Evolutionary conservation across 768 basidiomycete species (phyloP).

Genomic region (Lactifluus piperatus): DNA sequence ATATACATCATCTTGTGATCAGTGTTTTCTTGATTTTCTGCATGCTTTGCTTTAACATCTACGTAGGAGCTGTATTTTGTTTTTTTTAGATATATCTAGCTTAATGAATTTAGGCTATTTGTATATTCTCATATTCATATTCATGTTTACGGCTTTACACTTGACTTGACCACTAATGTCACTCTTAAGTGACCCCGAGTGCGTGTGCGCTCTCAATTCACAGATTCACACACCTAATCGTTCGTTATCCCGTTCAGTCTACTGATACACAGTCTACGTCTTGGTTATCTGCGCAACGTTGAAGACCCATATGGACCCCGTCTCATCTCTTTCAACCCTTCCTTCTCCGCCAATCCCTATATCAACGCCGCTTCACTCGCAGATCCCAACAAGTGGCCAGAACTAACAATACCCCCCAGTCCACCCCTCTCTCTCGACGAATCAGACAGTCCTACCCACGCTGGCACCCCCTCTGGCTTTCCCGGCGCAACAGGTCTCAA

Average conservation of each 20-base stretch:
- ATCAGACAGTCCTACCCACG: conserved; percentile 32
- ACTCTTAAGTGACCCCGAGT: conserved; percentile 20
- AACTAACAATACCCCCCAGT: conserved; percentile 61
- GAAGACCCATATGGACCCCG: conserved; percentile 81
- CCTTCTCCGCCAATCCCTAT: conserved; percentile 75
- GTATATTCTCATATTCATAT: no score
- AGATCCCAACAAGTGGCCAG: conserved; percentile 77
- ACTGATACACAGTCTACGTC: conserved; percentile 76
- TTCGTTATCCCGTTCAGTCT: conserved; percentile 33
- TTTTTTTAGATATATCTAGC: neutral
- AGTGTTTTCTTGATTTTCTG: neutral
- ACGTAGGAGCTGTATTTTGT: neutral
- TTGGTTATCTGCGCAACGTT: conserved; percentile 81
- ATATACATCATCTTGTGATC: neutral
- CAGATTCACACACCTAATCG: neutral
- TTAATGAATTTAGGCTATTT: no score
- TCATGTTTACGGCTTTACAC: no score
- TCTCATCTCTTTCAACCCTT: conserved; percentile 70
- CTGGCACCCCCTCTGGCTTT: conserved; percentile 29
- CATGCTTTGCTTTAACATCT: neutral
- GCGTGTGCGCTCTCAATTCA: neutral
- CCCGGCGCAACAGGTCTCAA: conserved; percentile 52
- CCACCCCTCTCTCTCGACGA: conserved; percentile 72
- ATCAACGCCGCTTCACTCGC: conserved; percentile 72
- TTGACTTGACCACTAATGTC: conserved; percentile 4